A percentile compares a stretch with the other conserved stretches of the same genome.
Evolutionary conservation across 108 stramenopile genomes (phyloP).

Genomic region (Seminavis robusta): DNA sequence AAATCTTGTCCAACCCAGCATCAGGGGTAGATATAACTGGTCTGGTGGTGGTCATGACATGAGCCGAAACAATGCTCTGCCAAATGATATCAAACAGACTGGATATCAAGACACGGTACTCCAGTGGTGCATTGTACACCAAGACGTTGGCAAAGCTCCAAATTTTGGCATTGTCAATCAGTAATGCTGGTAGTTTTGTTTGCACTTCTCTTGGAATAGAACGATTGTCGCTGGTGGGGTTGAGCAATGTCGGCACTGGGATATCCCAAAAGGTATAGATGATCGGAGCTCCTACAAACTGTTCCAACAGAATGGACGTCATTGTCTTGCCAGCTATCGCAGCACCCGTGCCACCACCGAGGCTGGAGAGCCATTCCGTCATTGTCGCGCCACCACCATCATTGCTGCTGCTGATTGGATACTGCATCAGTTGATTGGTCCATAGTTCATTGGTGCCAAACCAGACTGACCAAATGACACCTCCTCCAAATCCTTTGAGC

Average conservation of each 20-base stretch:
- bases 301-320: conserved; percentile 21
- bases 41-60: too few species aligned
- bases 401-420: too few species aligned
- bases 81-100: conserved; percentile 37
- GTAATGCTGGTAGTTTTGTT: conserved; percentile 22
- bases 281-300: conserved; percentile 40
- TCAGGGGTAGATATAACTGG: too few species aligned
- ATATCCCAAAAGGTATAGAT: conserved; percentile 38
- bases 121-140: conserved; percentile 36
- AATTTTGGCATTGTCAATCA: conserved; percentile 40
- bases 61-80: conserved; percentile 46
- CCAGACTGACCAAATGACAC: conserved; percentile 23
- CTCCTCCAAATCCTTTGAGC: conserved; percentile 21
- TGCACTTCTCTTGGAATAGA: conserved; percentile 27
- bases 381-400: too few species aligned
- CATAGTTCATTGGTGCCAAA: conserved; percentile 7
- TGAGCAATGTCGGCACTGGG: conserved; percentile 28
- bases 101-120: conserved; percentile 18
- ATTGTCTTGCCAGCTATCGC: neutral
- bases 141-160: conserved; percentile 42
- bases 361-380: too few species aligned
- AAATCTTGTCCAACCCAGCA: too few species aligned
- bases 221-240: conserved; percentile 23
- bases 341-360: too few species aligned
- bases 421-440: conserved; percentile 5